These are phyloP conservation scores for Penicillium aurantiogriseum DNA, from an alignment of 2,329 filamentous ascomycete genomes.

Conservation along the genomic window DNA sequence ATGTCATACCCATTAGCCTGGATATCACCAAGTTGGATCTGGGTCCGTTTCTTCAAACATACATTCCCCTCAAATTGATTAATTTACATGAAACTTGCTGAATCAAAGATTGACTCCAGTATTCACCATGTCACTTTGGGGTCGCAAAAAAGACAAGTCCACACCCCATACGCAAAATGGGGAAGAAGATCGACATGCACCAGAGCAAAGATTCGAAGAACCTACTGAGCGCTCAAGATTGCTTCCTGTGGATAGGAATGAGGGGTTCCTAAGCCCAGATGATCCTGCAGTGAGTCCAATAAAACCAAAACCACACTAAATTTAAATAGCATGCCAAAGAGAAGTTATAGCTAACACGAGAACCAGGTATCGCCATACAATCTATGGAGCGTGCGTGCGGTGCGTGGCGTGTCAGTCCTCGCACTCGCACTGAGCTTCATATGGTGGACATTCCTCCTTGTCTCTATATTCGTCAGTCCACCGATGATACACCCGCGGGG, in stretches of 20 bases:
- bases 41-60: not conserved
- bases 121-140: conserved; percentile 17
- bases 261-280: conserved; percentile 21
- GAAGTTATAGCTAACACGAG: not conserved
- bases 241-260: conserved; percentile 12
- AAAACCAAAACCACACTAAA: too few relatives aligned
- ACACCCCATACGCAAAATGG: not conserved
- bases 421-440: conserved; percentile 73
- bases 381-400: conserved; percentile 80
- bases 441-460: conserved; percentile 92
- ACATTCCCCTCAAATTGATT: not conserved
- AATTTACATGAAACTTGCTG: not conserved
- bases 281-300: conserved; percentile 22
- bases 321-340: not conserved
- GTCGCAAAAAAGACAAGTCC: conserved; percentile 6
- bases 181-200: conserved; percentile 2
- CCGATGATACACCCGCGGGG: conserved; percentile 82
- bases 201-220: conserved; percentile 16
- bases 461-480: conserved; percentile 86
- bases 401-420: conserved; percentile 73
- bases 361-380: conserved; percentile 79
- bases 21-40: not conserved
- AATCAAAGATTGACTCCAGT: not conserved
- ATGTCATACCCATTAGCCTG: conserved; percentile 4
- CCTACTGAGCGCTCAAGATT: conserved; percentile 30